Conservation (phyloP, 2,329 filamentous ascomycete species). For the Penicillium sp. region DNA sequence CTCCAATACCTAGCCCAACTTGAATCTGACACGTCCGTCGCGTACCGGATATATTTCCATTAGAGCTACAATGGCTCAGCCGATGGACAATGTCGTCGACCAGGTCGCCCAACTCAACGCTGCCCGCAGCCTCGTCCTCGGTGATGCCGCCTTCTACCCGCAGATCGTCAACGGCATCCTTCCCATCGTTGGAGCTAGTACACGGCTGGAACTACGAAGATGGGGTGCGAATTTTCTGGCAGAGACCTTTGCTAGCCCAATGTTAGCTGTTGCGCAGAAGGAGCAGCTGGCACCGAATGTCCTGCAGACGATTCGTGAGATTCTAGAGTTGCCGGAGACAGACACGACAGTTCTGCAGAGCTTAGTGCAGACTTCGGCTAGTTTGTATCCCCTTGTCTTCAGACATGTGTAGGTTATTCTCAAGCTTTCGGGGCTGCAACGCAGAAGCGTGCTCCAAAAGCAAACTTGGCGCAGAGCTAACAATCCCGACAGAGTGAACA, state of each 20-base stretch:
- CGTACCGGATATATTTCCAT: slow-evolving; percentile 6
- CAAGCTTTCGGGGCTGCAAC: slow-evolving; percentile 11
- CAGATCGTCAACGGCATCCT: slow-evolving; percentile 86
- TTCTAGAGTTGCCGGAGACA: slow-evolving; percentile 63
- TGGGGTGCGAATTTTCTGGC: slow-evolving; percentile 95
- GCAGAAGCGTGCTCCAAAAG: neutral
- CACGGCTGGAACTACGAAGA: slow-evolving; percentile 72
- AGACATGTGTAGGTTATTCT: slow-evolving; percentile 66
- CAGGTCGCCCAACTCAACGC: slow-evolving; percentile 82
- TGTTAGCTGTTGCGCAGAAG: slow-evolving; percentile 67
- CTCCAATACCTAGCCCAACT: neutral
- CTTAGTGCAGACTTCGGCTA: slow-evolving; percentile 78
- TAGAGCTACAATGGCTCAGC: slow-evolving; percentile 45
- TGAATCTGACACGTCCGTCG: slow-evolving; percentile 2
- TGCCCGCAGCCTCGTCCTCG: slow-evolving; percentile 79
- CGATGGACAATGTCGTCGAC: slow-evolving; percentile 55
- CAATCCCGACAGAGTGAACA: slow-evolving; percentile 61
- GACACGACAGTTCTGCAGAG: slow-evolving; percentile 75
- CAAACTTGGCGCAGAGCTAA: slow-evolving; percentile 18
- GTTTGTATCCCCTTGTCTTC: slow-evolving; percentile 85
- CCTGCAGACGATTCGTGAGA: slow-evolving; percentile 63
- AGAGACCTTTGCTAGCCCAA: slow-evolving; percentile 90
- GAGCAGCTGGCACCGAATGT: slow-evolving; percentile 67
- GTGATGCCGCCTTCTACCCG: slow-evolving; percentile 78
- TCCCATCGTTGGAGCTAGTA: slow-evolving; percentile 71